phyloP scores from a whole-genome alignment of 2,329 filamentous ascomycete species.

The Trichoderma sp. region DNA sequence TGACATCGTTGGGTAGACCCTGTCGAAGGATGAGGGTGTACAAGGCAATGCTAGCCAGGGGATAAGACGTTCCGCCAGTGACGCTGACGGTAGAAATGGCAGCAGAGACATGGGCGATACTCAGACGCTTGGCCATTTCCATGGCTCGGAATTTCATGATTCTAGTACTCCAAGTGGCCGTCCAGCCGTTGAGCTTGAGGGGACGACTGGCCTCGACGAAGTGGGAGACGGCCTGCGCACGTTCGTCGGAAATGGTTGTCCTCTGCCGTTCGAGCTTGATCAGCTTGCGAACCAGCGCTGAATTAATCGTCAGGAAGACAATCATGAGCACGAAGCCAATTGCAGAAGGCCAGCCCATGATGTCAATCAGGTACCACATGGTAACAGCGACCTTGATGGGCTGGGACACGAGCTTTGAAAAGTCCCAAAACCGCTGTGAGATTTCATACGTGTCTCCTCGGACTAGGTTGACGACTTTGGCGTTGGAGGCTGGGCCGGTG shows the following conservation, averaged over 20 bases:
- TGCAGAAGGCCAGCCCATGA: constrained; percentile 78
- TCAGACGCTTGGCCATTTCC: constrained; percentile 39
- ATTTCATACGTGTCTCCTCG: constrained; percentile 80
- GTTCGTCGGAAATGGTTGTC: constrained; percentile 71
- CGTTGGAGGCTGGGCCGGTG: constrained; percentile 63
- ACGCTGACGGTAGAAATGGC: constrained; percentile 68
- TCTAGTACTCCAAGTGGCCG: constrained; percentile 36
- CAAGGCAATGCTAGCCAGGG: constrained; percentile 76
- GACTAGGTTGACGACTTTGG: constrained; percentile 87
- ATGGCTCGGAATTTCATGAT: constrained; percentile 37
- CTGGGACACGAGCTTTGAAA: constrained; percentile 70
- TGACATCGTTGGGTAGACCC: constrained; percentile 72
- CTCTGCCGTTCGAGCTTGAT: constrained; percentile 68
- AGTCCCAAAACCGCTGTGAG: constrained; percentile 84
- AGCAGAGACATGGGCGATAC: constrained; percentile 37
- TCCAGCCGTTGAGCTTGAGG: constrained; percentile 43
- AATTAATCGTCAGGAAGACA: constrained; percentile 68
- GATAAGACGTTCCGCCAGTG: constrained; percentile 71
- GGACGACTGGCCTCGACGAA: constrained; percentile 85
- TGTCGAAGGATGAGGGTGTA: constrained; percentile 71
- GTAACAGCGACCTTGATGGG: constrained; percentile 76
- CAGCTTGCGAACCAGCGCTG: constrained; percentile 62
- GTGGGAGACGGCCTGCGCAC: constrained; percentile 77
- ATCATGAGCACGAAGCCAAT: constrained; percentile 69
- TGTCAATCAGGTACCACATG: constrained; percentile 58